Base-by-base conservation (phyloP, 192 early-diverging fungal genomes). In the Backusella tarrabulga region DNA sequence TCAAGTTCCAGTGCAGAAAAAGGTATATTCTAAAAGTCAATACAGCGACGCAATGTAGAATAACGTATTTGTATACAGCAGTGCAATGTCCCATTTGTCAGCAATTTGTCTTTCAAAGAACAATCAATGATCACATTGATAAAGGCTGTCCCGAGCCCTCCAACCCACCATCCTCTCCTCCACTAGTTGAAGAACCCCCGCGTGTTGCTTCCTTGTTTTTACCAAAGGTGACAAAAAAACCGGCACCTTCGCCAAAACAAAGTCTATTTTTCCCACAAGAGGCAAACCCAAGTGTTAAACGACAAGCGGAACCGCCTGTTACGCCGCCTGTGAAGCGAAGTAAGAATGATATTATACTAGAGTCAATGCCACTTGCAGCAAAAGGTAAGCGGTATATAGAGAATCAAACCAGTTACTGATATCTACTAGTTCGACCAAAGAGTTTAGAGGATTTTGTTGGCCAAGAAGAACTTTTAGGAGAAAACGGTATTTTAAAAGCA, bases 371-470 rank as follows among this genome's bases (percentile, higher is more conserved):
- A 46, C 73, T 93, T 26, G 90, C 91, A 32, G 92, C 90, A 29
- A 80, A 81, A 83, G 85, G 85, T 85, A 83, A 32, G 17, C 40
- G 3, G 29, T 34, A 44, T 44, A 44, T 4, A 17, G 8, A 14
- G 3, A 44, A 14, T 17, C 38, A 1, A 0, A 44, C 6, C 42
- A 4, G 3, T 6, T 44, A 44, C 42, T 44, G 12, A 44, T 19
- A 14, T 44, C 38, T 40, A 9, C 8, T 78, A 77, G 90, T 87
- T 7, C 80, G 93, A 41, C 93, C 93, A 4, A 79, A 34, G 0
- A 83, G 9, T 8, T 77, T 95, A 7, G 91, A 90, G 8, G 85
- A 91, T 9, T 92, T 95, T 80, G 86, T 93, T 12, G 94, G 93
- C 26, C 95, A 97, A 74, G 71, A 85, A 2, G 87, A 89, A 21